These are phyloP conservation scores for Aspergillus biplanus DNA, from an alignment of 495 filamentous ascomycete genomes.

Conservation along the genomic window DNA sequence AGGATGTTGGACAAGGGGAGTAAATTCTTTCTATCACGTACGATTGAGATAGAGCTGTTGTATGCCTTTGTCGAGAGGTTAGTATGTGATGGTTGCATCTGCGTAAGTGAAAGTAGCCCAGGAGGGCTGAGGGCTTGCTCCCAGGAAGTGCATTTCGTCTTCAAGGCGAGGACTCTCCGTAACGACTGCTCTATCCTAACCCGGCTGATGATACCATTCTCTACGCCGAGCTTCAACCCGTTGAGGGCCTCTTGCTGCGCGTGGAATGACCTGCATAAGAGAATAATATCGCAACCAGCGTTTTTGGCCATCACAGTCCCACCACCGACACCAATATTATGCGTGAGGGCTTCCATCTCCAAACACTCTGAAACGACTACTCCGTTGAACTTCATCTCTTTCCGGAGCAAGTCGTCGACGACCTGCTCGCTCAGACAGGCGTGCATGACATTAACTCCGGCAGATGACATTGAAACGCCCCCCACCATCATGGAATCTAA, in stretches of 20 bases:
- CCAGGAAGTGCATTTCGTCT: constrained; percentile 80
- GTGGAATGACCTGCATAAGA: constrained; percentile 82
- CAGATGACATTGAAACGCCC: constrained; percentile 83
- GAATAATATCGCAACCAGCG: constrained; percentile 84
- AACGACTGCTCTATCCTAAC: constrained; percentile 76
- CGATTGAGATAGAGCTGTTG: constrained; percentile 82
- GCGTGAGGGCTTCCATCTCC: constrained; percentile 91
- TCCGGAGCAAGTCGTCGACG: constrained; percentile 79
- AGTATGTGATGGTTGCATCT: constrained; percentile 77
- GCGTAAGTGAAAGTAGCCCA: constrained; percentile 70
- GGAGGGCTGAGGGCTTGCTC: constrained; percentile 79
- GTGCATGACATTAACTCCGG: constrained; percentile 88
- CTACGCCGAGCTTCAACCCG: constrained; percentile 79
- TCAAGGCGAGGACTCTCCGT: constrained; percentile 71
- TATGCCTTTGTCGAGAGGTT: constrained; percentile 80
- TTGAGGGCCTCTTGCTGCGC: constrained; percentile 86
- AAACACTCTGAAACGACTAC: constrained; percentile 93
- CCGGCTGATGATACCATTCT: constrained; percentile 80
- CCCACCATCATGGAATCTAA: constrained; percentile 93
- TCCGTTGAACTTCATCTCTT: constrained; percentile 82
- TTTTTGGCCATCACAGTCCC: constrained; percentile 94
- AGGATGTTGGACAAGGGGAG: constrained; percentile 77
- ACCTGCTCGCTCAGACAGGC: constrained; percentile 90
- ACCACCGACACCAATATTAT: constrained; percentile 90
- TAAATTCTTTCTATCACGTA: constrained; percentile 78